Evolutionary conservation across 106 monocot species (phyloP), one percentile per base, ranked within the genome.

Genomic region (Dendrobium catenatum): DNA sequence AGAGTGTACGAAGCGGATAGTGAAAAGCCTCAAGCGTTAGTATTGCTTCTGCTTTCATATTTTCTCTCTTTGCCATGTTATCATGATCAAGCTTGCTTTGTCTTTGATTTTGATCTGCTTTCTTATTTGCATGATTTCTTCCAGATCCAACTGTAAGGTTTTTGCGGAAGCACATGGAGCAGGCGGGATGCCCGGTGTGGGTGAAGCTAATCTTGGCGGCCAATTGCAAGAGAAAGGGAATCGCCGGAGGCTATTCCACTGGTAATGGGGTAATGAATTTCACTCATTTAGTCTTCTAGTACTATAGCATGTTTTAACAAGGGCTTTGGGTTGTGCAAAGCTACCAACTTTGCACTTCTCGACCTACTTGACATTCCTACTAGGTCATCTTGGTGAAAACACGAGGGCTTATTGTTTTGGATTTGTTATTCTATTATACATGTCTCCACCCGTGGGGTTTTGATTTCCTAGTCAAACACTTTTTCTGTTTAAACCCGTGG

Each of bases 131-230:
- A 41, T 11, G 58, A 33, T 66, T 22, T 78, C 40, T 49, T 64
- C 22, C 82, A 92, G 92, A 89, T 84, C 92, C 92, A 42, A 89
- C 86, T 20, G 22, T 61, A 19, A 61, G 22, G 22, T 61, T 61
- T 61, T 22, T 61, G 61, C 20, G 61, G 61, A 61, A 61, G 61
- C 61, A 61, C 8, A 61, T 61, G 61, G 61, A 61, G 61, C 61
- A 22, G 61, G 61, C 61, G 61, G 61, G 61, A 22, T 61, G 61
- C 61, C n/a, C 61, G n/a, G 61, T 61, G 61, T 61, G 61, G 61
- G 61, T n/a, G 61, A 61, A 61, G 22, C 73, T 73, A 31, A 73
- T 42, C 73, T 9, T 73, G 73, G 40, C 33, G 78, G 17, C 11
- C 13, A 16, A 55, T 55, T 55, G 24, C 47, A 26, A 33, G 54